Base-by-base conservation (phyloP, 352 stramenopile genomes). In the Phytophthora sp. region DNA sequence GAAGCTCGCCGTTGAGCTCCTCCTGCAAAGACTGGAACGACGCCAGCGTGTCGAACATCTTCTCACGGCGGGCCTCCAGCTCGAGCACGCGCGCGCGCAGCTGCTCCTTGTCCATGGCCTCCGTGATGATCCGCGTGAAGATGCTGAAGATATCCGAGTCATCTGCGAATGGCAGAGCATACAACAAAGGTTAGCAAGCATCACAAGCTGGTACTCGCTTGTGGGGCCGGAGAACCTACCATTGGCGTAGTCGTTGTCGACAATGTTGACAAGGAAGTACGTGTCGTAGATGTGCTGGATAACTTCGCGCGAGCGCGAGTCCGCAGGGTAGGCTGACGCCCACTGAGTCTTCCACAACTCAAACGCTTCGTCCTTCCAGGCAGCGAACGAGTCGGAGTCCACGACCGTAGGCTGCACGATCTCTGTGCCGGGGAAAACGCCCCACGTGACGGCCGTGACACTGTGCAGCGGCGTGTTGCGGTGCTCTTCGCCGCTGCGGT, bases 251-350 rank as follows among this genome's bases (percentile, higher is more conserved):
- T 99, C 94, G 74, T 99, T 99, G 84, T 99, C 97, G 59, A 99
- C 97, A 48, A 99, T 97, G 59, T 98, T 98, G 51, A 99, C 96
- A 49, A 99, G 84, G 69, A 96, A 99, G 77, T 99, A 99, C 35
- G 91, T 92, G 80, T 99, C 94, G 73, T 92, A 89, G 26, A 99
- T 97, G 31, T 90, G 69, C 55, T 91, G 80, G 45, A 94, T 84
- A 23, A 94, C 74, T 23, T 76, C 31, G 65, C 66, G 66, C 24
- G 80, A 74, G 15, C 59, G 31, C 32, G 82, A 89, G 37, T 95
- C 95, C 56, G 88, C 80, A 10, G 98, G 81, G 74, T 99, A 99
- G 27, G 97, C 82, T 30, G 89, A 96, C n/a, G 97, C 89, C 97
- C 97, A 99, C 73, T 97, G 92, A n/a, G 82, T 90, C 66, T 95